A percentile compares a stretch with the other conserved stretches of the same genome.
These are phyloP conservation scores for Selaginella moellendorffii DNA, from an alignment of 75 land plant genomes.

Conservation along the genomic window DNA sequence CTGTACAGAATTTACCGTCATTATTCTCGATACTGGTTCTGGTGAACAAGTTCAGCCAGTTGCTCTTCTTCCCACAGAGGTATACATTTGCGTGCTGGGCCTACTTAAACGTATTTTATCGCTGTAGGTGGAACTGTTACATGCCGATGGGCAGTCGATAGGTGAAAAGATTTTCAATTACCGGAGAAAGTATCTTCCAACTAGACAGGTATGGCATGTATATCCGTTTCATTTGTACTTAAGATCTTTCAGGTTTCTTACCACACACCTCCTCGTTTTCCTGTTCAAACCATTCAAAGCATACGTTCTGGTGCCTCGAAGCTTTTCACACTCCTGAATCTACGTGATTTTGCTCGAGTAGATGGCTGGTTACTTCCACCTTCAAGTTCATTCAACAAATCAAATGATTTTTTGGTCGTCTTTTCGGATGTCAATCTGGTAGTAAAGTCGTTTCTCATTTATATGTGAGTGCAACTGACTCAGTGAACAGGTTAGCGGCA, in stretches of 20 bases:
- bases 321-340: slow-evolving; percentile 35
- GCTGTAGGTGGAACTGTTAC: neutral
- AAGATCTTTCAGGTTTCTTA: slow-evolving; percentile 44
- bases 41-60: slow-evolving; percentile 38
- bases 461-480: neutral
- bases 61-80: slow-evolving; percentile 68
- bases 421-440: slow-evolving; percentile 77
- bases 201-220: slow-evolving; percentile 41
- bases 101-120: neutral
- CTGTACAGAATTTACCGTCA: slow-evolving; percentile 73
- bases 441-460: slow-evolving; percentile 12
- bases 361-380: slow-evolving; percentile 80
- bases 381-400: neutral
- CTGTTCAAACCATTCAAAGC: slow-evolving; percentile 32
- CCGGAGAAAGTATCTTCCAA: slow-evolving; percentile 71
- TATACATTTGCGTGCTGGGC: slow-evolving; percentile 3
- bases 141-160: neutral
- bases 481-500: slow-evolving; percentile 52
- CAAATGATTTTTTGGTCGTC: slow-evolving; percentile 9
- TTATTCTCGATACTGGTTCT: slow-evolving; percentile 63
- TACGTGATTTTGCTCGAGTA: slow-evolving; percentile 74
- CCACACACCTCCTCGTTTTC: slow-evolving; percentile 76
- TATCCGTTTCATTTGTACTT: too few relatives aligned
- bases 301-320: slow-evolving; percentile 53
- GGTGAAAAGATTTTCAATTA: slow-evolving; percentile 57